A percentile compares a stretch with the other conserved stretches of the same genome.
These are phyloP conservation scores for Dicorynia guianensis DNA, from an alignment of 306 rosid species.

Conservation along the genomic window DNA sequence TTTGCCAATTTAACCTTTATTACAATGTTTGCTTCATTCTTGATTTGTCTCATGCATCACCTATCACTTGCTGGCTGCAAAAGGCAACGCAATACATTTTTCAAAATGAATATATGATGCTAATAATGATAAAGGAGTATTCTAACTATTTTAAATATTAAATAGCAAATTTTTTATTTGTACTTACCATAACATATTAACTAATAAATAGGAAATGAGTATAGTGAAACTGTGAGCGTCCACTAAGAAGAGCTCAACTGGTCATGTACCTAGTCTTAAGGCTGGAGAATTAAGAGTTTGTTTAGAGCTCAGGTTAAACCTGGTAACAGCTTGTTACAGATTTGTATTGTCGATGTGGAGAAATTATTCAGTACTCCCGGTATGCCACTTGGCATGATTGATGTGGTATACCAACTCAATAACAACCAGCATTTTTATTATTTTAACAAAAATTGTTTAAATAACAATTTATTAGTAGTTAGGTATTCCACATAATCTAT, in stretches of 20 bases:
- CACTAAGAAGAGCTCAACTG: background rate
- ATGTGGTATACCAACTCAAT: too few species aligned
- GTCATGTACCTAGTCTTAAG: too few species aligned
- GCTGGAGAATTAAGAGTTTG: too few species aligned
- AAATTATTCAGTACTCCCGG: too few species aligned
- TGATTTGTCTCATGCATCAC: background rate
- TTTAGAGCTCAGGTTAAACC: too few species aligned
- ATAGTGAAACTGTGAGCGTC: background rate
- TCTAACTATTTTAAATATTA: slow-evolving; percentile 2
- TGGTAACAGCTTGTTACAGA: too few species aligned
- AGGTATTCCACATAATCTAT: too few species aligned
- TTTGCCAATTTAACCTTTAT: slow-evolving; percentile 4
- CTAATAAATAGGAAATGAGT: slow-evolving; percentile 9
- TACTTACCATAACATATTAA: background rate
- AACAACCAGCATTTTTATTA: too few species aligned
- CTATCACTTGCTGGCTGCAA: background rate
- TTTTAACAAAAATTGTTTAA: too few species aligned
- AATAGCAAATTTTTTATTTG: background rate
- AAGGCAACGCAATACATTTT: background rate
- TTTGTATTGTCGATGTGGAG: too few species aligned
- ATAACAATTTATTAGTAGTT: too few species aligned
- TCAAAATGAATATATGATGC: slow-evolving; percentile 27
- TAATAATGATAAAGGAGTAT: background rate
- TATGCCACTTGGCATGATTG: too few species aligned
- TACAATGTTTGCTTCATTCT: background rate